A percentile compares a stretch with the other conserved stretches of the same genome.
Conservation (phyloP, 2,329 filamentous ascomycete genomes). For the Diaporthe citriasiana region DNA sequence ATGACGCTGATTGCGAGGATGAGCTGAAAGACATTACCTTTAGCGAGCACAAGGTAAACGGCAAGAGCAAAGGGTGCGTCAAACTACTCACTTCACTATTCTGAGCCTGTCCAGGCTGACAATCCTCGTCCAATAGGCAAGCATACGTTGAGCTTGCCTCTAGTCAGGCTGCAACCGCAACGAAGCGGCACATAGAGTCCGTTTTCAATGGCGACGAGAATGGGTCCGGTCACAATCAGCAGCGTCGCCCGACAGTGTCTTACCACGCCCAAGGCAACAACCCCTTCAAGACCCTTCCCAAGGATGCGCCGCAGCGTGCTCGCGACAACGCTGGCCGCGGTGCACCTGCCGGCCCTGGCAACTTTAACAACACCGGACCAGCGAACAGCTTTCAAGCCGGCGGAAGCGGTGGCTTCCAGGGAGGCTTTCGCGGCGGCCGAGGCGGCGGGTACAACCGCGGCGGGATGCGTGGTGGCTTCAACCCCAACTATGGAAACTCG, state of each 20-base stretch:
- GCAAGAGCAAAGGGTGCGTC: conserved; percentile 94
- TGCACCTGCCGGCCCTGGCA: conserved; percentile 57
- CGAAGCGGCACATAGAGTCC: conserved; percentile 84
- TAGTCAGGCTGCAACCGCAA: conserved; percentile 86
- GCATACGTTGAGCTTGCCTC: conserved; percentile 89
- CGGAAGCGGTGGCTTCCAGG: conserved; percentile 58
- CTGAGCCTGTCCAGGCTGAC: not conserved
- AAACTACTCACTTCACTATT: conserved; percentile 27
- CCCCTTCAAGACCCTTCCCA: conserved; percentile 91
- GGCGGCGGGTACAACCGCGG: conserved; percentile 64
- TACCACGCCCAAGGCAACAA: conserved; percentile 85
- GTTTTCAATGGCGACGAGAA: conserved; percentile 63
- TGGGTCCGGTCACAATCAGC: conserved; percentile 75
- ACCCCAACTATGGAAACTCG: conserved; percentile 61
- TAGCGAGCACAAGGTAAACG: conserved; percentile 98
- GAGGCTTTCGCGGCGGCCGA: conserved; percentile 67
- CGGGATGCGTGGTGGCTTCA: conserved; percentile 61
- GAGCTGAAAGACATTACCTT: conserved; percentile 95
- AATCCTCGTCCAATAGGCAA: conserved; percentile 62
- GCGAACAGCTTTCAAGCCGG: conserved; percentile 54
- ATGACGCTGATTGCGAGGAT: conserved; percentile 82
- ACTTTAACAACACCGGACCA: conserved; percentile 62
- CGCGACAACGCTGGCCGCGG: conserved; percentile 72
- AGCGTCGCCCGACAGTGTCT: conserved; percentile 66
- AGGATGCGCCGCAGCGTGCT: conserved; percentile 83